These are phyloP conservation scores for Rutstroemia sp. DNA, from an alignment of 2,329 filamentous ascomycete genomes.

Conservation along the genomic window DNA sequence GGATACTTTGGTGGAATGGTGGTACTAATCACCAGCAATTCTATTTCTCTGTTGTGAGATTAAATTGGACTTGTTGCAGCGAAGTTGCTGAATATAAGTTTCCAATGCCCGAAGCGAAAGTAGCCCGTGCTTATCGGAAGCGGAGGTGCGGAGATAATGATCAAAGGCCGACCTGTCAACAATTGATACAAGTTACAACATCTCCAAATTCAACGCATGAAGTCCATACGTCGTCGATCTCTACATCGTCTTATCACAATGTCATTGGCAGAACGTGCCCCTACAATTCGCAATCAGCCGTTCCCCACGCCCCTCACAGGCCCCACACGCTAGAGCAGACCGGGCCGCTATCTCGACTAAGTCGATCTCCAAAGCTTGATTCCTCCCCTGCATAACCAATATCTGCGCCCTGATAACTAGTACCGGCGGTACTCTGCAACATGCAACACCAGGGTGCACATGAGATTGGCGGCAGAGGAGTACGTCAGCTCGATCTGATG, in stretches of 20 bases:
- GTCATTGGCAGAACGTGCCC: background rate
- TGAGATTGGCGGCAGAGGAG: background rate
- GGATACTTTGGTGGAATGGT: too few species aligned
- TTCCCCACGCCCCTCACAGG: background rate
- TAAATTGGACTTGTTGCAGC: too few species aligned
- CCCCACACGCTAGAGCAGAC: background rate
- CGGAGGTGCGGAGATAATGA: too few species aligned
- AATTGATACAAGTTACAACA: background rate
- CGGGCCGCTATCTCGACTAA: background rate
- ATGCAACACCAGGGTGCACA: background rate
- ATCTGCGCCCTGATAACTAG: background rate
- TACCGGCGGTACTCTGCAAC: background rate
- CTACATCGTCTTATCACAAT: background rate
- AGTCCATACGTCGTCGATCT: too few species aligned
- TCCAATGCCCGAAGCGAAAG: too few species aligned
- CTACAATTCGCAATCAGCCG: background rate
- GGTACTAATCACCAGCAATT: too few species aligned
- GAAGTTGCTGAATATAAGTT: too few species aligned
- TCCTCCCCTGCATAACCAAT: background rate
- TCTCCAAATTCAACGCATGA: background rate
- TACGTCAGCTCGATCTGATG: background rate
- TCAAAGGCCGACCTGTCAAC: too few species aligned
- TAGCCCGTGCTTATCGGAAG: too few species aligned
- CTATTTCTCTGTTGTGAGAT: too few species aligned
- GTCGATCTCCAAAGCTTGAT: slow-evolving; percentile 1